Conservation (phyloP, 2,329 filamentous ascomycete genomes). For the Geosmithia putterillii region DNA sequence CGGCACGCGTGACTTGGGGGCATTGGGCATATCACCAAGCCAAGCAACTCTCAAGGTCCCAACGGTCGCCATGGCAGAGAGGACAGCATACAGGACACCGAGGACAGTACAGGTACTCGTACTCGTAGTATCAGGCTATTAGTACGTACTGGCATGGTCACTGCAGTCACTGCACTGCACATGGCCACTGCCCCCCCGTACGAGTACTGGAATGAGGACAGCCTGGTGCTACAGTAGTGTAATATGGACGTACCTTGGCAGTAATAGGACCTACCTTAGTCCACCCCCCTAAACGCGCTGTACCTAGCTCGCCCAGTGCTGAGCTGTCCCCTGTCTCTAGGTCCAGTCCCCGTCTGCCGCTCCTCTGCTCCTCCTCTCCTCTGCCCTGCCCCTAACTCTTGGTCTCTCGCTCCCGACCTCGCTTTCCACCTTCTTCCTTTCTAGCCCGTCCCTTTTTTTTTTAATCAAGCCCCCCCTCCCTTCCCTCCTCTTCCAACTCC, state of each 20-base stretch:
- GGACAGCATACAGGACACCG: too few relatives aligned
- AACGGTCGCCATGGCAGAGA: background rate
- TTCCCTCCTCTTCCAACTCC: constrained; percentile 3
- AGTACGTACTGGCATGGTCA: too few relatives aligned
- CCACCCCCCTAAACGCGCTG: background rate
- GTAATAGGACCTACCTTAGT: too few relatives aligned
- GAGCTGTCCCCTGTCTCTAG: background rate
- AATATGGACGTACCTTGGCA: too few relatives aligned
- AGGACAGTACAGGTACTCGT: too few relatives aligned
- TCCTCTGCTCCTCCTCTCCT: background rate
- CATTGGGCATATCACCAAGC: background rate
- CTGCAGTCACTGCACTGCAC: too few relatives aligned
- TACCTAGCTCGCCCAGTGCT: background rate
- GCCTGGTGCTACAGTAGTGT: too few relatives aligned
- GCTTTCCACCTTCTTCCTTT: constrained; percentile 1
- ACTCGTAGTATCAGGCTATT: too few relatives aligned
- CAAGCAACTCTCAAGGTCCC: background rate
- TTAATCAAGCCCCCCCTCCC: background rate
- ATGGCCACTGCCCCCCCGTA: too few relatives aligned
- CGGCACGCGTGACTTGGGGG: background rate
- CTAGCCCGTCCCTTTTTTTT: constrained; percentile 1
- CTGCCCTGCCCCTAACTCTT: constrained; percentile 3
- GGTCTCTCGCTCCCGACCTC: constrained; percentile 3
- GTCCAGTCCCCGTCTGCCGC: background rate
- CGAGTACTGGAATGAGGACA: too few relatives aligned